A percentile compares a stretch with the other conserved stretches of the same genome.
These are phyloP conservation scores for Rhamnella rubrinervis DNA, from an alignment of 331 rosid species.

Conservation along the genomic window DNA sequence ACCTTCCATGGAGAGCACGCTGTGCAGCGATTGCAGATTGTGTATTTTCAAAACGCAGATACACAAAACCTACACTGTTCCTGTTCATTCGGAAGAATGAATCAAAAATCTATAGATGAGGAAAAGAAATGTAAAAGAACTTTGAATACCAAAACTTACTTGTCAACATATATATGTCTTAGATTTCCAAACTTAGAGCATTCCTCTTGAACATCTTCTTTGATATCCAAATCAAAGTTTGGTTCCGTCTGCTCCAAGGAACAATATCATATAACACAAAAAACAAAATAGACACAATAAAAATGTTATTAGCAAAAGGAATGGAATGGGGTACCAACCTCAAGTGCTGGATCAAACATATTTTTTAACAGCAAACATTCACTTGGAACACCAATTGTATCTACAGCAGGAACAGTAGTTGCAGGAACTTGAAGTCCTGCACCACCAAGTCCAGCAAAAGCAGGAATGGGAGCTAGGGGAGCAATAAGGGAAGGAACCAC, in stretches of 20 bases:
- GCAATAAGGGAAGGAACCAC: conserved; percentile 38
- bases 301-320: neutral
- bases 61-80: conserved; percentile 77
- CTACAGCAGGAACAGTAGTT: conserved; percentile 47
- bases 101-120: neutral
- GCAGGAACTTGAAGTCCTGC: conserved; percentile 59
- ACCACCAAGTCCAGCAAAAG: conserved; percentile 54
- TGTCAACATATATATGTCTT: conserved; percentile 72
- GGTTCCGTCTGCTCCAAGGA: conserved; percentile 70
- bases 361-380: conserved; percentile 79
- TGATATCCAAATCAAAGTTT: conserved; percentile 78
- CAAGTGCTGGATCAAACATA: conserved; percentile 90
- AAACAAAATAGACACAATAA: conserved; percentile 1
- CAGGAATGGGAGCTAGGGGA: conserved; percentile 48
- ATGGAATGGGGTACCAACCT: conserved; percentile 49
- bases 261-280: conserved; percentile 16
- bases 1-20: conserved; percentile 88
- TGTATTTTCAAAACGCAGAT: conserved; percentile 59
- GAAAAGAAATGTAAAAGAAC: neutral
- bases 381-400: conserved; percentile 81
- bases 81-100: conserved; percentile 40
- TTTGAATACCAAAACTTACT: conserved; percentile 47
- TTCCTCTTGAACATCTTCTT: conserved; percentile 91
- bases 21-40: conserved; percentile 74
- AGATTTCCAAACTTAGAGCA: conserved; percentile 80